Percentiles rank a stretch among this genome's conserved stretches.
Evolutionary conservation across 2,329 filamentous ascomycete species (phyloP).

Genomic region (Aspergillus pseudoviridinutans): DNA sequence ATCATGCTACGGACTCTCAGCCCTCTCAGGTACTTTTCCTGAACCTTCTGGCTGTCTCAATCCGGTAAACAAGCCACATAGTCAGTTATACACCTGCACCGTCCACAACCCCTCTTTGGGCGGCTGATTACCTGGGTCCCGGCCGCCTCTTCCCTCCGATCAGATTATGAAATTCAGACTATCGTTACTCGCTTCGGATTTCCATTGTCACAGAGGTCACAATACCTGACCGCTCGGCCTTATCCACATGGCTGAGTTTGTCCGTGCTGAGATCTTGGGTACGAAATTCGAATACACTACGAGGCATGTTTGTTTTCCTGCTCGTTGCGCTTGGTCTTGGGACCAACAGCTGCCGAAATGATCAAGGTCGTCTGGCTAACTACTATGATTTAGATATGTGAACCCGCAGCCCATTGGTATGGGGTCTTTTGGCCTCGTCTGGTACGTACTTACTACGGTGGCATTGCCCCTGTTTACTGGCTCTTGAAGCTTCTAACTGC

Average conservation of each 20-base stretch:
- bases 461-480: not conserved
- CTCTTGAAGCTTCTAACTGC: too few species aligned
- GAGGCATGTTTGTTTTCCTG: conserved; percentile 56
- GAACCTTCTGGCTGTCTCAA: not conserved
- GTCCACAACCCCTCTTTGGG: not conserved
- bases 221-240: not conserved
- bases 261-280: conserved; percentile 97
- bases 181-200: not conserved
- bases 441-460: conserved; percentile 52
- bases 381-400: conserved; percentile 66
- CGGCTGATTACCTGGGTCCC: not conserved
- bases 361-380: conserved; percentile 19
- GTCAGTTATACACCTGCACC: not conserved
- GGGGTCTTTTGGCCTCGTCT: conserved; percentile 97
- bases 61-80: not conserved
- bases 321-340: not conserved
- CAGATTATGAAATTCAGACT: not conserved
- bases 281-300: conserved; percentile 99
- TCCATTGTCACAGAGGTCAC: not conserved
- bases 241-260: conserved; percentile 88
- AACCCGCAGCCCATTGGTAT: conserved; percentile 98
- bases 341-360: not conserved
- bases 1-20: too few species aligned
- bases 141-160: not conserved
- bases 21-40: not conserved